Percentiles rank a stretch among this genome's conserved stretches.
These are phyloP conservation scores for Plectosphaerella cucumerina DNA, from an alignment of 2,329 filamentous ascomycete genomes.

Conservation along the genomic window DNA sequence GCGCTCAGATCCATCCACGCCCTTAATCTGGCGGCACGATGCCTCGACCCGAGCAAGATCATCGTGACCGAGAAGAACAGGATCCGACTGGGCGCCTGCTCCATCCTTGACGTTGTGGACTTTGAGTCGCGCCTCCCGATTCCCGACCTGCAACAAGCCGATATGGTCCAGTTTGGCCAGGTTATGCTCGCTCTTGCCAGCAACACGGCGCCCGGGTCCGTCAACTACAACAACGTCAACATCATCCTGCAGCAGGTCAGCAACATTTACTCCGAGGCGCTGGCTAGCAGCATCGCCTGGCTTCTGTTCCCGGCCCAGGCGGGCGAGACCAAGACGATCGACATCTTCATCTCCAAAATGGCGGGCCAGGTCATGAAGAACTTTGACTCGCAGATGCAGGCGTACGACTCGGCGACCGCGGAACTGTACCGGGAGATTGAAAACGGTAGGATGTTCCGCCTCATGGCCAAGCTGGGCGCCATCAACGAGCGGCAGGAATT, in stretches of 20 bases:
- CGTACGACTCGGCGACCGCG: conserved; percentile 68
- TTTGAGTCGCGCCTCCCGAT: conserved; percentile 67
- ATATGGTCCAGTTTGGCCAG: conserved; percentile 79
- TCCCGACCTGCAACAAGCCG: conserved; percentile 79
- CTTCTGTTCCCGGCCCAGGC: conserved; percentile 64
- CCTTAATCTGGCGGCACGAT: conserved; percentile 75
- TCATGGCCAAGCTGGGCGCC: conserved; percentile 76
- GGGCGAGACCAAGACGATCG: conserved; percentile 62
- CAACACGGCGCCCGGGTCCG: conserved; percentile 59
- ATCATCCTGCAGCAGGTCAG: conserved; percentile 73
- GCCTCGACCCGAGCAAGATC: conserved; percentile 84
- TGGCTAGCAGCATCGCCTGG: conserved; percentile 79
- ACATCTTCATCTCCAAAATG: conserved; percentile 75
- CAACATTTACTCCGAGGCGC: conserved; percentile 70
- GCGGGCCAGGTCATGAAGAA: conserved; percentile 70
- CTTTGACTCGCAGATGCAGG: conserved; percentile 75
- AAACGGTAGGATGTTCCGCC: conserved; percentile 78
- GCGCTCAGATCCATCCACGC: conserved; percentile 83
- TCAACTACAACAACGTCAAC: conserved; percentile 59
- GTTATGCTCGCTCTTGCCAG: conserved; percentile 80
- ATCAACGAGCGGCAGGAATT: conserved; percentile 89
- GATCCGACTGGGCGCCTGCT: conserved; percentile 82
- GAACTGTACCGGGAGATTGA: conserved; percentile 79
- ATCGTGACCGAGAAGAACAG: conserved; percentile 87
- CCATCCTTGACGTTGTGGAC: conserved; percentile 83